phyloP scores from a whole-genome alignment of 495 filamentous ascomycete genomes.

The Pseudoneurospora amorphoporcata region DNA sequence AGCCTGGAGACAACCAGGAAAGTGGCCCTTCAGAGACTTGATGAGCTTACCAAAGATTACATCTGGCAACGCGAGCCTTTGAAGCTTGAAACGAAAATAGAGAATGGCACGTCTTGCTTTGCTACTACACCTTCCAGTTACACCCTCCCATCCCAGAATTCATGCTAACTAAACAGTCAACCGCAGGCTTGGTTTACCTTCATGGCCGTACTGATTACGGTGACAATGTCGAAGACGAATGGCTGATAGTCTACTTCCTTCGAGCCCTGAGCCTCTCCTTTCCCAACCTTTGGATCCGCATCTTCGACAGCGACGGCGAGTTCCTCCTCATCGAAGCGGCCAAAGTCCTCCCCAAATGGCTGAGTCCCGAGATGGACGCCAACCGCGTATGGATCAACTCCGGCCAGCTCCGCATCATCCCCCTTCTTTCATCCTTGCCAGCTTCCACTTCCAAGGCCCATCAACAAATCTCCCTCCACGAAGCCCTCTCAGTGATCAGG shows the following conservation, averaged over 20 bases:
- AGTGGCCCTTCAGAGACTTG: slow-evolving; percentile 50
- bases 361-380: slow-evolving; percentile 82
- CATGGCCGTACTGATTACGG: slow-evolving; percentile 73
- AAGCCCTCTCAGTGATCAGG: slow-evolving; percentile 50
- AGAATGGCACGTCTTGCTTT: slow-evolving; percentile 40
- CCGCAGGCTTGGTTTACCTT: slow-evolving; percentile 40
- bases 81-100: slow-evolving; percentile 43
- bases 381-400: slow-evolving; percentile 78
- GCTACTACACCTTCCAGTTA: neutral
- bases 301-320: slow-evolving; percentile 83
- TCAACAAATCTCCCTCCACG: slow-evolving; percentile 37
- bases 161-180: neutral
- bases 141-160: neutral
- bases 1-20: slow-evolving; percentile 62
- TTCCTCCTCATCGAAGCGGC: slow-evolving; percentile 94
- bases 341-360: slow-evolving; percentile 74
- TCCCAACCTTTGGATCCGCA: slow-evolving; percentile 66
- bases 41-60: slow-evolving; percentile 62
- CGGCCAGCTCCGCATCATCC: slow-evolving; percentile 65
- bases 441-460: slow-evolving; percentile 23
- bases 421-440: slow-evolving; percentile 22
- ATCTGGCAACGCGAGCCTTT: slow-evolving; percentile 92
- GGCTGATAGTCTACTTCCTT: slow-evolving; percentile 89
- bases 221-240: slow-evolving; percentile 93
- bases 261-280: slow-evolving; percentile 63